Base-by-base conservation (phyloP, 108 stramenopile genomes). In the Nannochloropsis gaditana region DNA sequence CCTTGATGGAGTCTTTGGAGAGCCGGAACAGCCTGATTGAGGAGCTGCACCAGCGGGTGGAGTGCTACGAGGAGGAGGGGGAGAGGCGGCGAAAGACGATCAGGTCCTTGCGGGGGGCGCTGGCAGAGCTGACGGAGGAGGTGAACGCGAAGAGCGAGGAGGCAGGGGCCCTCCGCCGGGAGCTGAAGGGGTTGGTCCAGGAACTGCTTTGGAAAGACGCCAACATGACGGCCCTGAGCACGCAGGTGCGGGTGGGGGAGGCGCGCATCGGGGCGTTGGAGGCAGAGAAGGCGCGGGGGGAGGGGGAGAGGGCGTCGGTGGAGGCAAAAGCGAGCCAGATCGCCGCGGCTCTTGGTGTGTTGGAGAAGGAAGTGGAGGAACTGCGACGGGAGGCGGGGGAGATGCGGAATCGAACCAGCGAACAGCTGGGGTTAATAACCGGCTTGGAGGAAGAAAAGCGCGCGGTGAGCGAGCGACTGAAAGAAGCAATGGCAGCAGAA, bases 61-160 rank as follows among this genome's bases (percentile, higher is more conserved):
- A 73, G 59, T 15, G 59, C 19, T 73, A 73, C 59, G 59, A 73
- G n/a, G 59, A 73, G n/a, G 59, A 73, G 59, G 59, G 59, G n/a
- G 59, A 73, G 6, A 15, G 59, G 4, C 59, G 59, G 15, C 59
- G 59, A 0, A 73, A 73, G n/a, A 6, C 59, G 15, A n/a, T 73
- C 59, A 15, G 59, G 15, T 73, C 19, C n/a, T n/a, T 73, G 3
- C 59, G 59, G 19, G 59, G n/a, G 59, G 59, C 59, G 19, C 59
- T 73, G 59, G 59, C 59, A n/a, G 59, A 73, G 59, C 59, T 73
- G 19, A 73, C 59, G 6, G 59, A 73, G n/a, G 59, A 73, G 59
- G 59, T 73, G 59, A 73, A 73, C n/a, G 59, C 59, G 3, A 73
- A 73, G 6, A 73, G n/a, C 3, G 59, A 73, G 8, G 59, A 73